phyloP scores from a whole-genome alignment of 164 flowering plant genomes.

The Dillenia turbinata region DNA sequence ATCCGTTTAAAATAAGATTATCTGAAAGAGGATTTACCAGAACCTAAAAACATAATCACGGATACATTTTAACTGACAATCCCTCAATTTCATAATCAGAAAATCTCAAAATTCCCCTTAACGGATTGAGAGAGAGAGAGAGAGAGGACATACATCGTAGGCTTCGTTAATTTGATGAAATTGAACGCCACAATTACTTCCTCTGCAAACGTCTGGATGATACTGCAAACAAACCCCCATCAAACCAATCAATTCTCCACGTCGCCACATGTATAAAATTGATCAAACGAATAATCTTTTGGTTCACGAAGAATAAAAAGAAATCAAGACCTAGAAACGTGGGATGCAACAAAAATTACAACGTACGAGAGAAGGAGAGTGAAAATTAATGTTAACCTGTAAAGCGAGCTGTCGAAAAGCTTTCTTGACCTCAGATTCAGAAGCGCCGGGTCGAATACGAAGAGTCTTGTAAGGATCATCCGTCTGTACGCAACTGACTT shows the following conservation, averaged over 20 bases:
- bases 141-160: conserved; percentile 56
- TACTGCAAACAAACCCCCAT: conserved; percentile 47
- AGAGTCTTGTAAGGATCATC: conserved; percentile 64
- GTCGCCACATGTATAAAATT: no score
- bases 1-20: no score
- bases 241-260: background rate
- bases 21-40: no score
- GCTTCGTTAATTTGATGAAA: conserved; percentile 87
- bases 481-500: no score
- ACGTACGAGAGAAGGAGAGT: background rate
- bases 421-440: conserved; percentile 79
- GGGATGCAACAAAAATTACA: background rate
- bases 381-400: conserved; percentile 34
- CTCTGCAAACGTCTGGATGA: conserved; percentile 98
- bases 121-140: background rate
- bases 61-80: no score
- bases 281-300: background rate
- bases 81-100: no score
- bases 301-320: background rate
- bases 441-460: conserved; percentile 63
- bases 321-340: background rate
- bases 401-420: conserved; percentile 83
- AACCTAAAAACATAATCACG: no score
- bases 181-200: conserved; percentile 64
- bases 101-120: no score